Evolutionary conservation across 305 asterid genomes (phyloP).

Genomic region (Fraxinus ornus): DNA sequence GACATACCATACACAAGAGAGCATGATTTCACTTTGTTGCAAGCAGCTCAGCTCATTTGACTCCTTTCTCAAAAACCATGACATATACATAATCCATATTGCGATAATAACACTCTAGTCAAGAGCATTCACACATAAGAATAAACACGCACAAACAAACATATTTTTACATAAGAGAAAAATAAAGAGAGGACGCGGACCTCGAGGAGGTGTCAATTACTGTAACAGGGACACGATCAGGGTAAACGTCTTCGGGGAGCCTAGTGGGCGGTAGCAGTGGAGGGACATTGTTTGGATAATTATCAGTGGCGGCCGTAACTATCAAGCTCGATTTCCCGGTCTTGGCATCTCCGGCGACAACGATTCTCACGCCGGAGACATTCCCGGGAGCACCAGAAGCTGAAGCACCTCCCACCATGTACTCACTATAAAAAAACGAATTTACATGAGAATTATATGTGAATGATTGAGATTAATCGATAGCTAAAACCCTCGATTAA

Average conservation of each 20-base stretch:
- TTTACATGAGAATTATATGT: neutral
- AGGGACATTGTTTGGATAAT: slow-evolving; percentile 61
- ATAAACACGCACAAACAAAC: neutral
- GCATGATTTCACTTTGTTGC: neutral
- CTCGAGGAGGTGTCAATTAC: slow-evolving; percentile 89
- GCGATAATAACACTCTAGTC: neutral
- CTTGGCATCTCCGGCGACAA: slow-evolving; percentile 85
- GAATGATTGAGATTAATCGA: neutral
- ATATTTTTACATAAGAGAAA: neutral
- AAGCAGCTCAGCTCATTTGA: neutral
- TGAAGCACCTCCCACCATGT: slow-evolving; percentile 72
- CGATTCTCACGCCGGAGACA: slow-evolving; percentile 59
- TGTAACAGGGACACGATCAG: slow-evolving; percentile 86
- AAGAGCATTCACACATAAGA: neutral
- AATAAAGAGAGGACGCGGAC: slow-evolving; percentile 26
- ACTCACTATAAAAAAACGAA: neutral
- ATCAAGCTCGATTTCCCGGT: slow-evolving; percentile 96
- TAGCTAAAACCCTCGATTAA: neutral
- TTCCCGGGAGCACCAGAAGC: slow-evolving; percentile 45
- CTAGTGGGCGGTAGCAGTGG: slow-evolving; percentile 86
- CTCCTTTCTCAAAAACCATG: neutral
- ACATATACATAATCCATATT: neutral
- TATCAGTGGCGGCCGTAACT: slow-evolving; percentile 75
- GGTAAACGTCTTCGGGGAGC: slow-evolving; percentile 84
- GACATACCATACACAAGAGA: neutral